Conservation (phyloP, 495 filamentous ascomycete species). For the Hypoxylon fragiforme region DNA sequence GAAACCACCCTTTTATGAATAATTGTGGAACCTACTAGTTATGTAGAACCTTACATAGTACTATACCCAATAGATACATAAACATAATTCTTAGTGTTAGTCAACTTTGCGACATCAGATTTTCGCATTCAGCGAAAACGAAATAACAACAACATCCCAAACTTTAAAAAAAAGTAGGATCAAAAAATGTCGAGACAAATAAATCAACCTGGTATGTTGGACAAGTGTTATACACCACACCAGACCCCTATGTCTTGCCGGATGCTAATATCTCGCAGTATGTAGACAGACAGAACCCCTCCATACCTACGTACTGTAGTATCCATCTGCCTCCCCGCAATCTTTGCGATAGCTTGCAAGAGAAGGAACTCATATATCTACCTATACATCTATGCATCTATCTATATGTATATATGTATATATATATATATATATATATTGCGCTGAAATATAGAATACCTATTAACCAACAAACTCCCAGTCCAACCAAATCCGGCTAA, state of each 20-base stretch:
- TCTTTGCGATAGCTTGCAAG: neutral
- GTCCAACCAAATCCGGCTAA: conserved; percentile 95
- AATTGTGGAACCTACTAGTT: too few species aligned
- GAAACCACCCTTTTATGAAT: conserved; percentile 12
- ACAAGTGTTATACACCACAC: neutral
- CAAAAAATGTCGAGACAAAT: conserved; percentile 68
- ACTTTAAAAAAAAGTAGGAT: too few species aligned
- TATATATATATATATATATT: too few species aligned
- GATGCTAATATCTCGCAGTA: conserved; percentile 28
- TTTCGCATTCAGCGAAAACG: conserved; percentile 5
- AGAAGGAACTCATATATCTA: too few species aligned
- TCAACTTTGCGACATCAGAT: conserved; percentile 14
- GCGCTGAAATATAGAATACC: too few species aligned
- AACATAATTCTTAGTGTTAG: too few species aligned
- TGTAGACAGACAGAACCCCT: conserved; percentile 27
- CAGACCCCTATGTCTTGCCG: neutral
- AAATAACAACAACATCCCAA: conserved; percentile 15
- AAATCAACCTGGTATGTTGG: conserved; percentile 51
- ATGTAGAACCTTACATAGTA: too few species aligned
- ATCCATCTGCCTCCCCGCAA: conserved; percentile 15
- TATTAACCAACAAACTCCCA: too few species aligned
- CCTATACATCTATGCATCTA: too few species aligned
- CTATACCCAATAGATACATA: too few species aligned
- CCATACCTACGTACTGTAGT: neutral
- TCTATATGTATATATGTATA: too few species aligned